phyloP scores from a whole-genome alignment of 208 protist species.

The Crithidia expoeki region DNA sequence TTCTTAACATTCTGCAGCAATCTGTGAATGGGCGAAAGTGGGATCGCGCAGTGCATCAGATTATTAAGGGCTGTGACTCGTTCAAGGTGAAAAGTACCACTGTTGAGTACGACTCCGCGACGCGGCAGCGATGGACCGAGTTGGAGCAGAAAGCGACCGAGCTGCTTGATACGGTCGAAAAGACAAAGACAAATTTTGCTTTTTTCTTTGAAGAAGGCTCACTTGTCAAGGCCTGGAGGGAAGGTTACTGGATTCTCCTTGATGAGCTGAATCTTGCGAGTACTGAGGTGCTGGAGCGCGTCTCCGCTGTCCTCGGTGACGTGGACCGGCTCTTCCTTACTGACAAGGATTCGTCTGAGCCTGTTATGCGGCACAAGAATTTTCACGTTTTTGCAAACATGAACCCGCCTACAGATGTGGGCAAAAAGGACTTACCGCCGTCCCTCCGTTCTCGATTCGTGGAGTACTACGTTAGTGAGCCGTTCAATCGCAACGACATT shows the following conservation, averaged over 20 bases:
- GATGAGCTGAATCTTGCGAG: conserved; percentile 99
- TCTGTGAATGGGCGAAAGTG: conserved; percentile 69
- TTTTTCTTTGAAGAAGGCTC: conserved; percentile 99
- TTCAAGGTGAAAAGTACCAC: conserved; percentile 65
- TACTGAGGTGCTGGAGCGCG: conserved; percentile 96
- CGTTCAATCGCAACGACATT: conserved; percentile 95
- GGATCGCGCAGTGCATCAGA: conserved; percentile 61
- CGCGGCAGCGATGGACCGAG: conserved; percentile 55
- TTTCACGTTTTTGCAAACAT: conserved; percentile 99
- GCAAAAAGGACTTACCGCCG: conserved; percentile 98
- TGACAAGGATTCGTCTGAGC: conserved; percentile 67
- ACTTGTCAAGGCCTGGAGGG: conserved; percentile 95
- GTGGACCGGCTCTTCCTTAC: conserved; percentile 84
- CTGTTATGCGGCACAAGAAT: conserved; percentile 93
- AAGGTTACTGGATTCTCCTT: conserved; percentile 99
- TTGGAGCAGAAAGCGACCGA: conserved; percentile 57
- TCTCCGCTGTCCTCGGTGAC: conserved; percentile 95
- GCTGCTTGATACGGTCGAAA: conserved; percentile 58
- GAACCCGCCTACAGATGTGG: conserved; percentile 99
- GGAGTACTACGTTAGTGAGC: conserved; percentile 98
- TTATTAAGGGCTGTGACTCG: conserved; percentile 76
- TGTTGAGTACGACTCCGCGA: conserved; percentile 19
- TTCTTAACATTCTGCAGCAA: conserved; percentile 73
- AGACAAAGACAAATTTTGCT: conserved; percentile 88
- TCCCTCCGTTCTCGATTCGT: conserved; percentile 97